Conservation (phyloP, 2,329 filamentous ascomycete species). For the Macrophomina tecta region DNA sequence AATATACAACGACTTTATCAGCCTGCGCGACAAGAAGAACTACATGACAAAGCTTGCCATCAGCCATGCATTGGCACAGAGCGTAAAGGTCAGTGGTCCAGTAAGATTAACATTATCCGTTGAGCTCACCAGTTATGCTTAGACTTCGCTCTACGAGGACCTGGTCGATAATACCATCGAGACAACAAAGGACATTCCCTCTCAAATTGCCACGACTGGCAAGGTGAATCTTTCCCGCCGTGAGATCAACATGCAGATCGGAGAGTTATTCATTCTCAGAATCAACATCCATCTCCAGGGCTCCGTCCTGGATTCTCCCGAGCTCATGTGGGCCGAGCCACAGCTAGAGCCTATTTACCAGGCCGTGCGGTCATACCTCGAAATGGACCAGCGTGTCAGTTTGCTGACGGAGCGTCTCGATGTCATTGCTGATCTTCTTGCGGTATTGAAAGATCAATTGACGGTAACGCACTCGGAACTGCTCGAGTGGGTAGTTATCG, state of each 20-base stretch:
- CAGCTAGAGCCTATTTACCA: constrained; percentile 96
- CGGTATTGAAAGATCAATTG: constrained; percentile 92
- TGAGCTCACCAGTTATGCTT: neutral
- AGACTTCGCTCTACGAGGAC: constrained; percentile 96
- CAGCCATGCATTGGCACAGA: constrained; percentile 92
- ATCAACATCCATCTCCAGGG: constrained; percentile 99
- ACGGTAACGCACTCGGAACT: constrained; percentile 72
- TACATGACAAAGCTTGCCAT: constrained; percentile 99
- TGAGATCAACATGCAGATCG: constrained; percentile 99
- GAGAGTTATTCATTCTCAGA: constrained; percentile 94
- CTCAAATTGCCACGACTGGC: constrained; percentile 89
- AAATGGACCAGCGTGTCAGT: constrained; percentile 95
- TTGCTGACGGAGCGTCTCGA: constrained; percentile 88
- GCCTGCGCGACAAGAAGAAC: constrained; percentile 87
- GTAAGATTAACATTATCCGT: too few relatives aligned
- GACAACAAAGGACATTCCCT: constrained; percentile 88
- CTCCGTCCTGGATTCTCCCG: constrained; percentile 92
- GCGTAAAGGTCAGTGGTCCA: constrained; percentile 72
- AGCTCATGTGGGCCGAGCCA: constrained; percentile 98
- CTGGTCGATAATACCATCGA: constrained; percentile 93
- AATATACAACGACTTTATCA: constrained; percentile 99
- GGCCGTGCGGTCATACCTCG: constrained; percentile 91
- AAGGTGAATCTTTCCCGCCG: constrained; percentile 86
- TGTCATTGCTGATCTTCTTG: constrained; percentile 90
- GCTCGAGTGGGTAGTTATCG: constrained; percentile 73